phyloP scores from a whole-genome alignment of 495 filamentous ascomycete genomes.

The Neurospora sp. region DNA sequence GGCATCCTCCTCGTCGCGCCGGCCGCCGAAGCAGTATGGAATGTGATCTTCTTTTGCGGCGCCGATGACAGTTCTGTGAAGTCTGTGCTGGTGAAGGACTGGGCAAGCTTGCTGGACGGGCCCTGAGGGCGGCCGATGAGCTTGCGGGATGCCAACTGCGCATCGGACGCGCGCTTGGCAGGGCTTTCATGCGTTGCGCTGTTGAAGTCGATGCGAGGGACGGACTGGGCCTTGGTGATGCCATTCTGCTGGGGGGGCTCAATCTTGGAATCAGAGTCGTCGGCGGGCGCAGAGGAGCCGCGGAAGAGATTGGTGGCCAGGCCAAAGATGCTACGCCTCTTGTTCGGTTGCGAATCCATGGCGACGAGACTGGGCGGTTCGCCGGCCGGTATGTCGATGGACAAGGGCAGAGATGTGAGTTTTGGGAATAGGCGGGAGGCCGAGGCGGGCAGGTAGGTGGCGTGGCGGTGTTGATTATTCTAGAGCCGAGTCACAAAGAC shows the following conservation, averaged over 20 bases:
- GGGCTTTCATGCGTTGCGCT: slow-evolving; percentile 23
- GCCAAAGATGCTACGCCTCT: slow-evolving; percentile 23
- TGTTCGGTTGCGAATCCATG: slow-evolving; percentile 20
- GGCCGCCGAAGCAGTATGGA: neutral
- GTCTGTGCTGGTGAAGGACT: slow-evolving; percentile 20
- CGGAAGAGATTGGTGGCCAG: slow-evolving; percentile 15
- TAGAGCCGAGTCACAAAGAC: neutral
- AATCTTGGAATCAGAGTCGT: slow-evolving; percentile 4
- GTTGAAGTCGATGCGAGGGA: slow-evolving; percentile 11
- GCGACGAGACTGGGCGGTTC: slow-evolving; percentile 1
- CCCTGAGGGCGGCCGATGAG: slow-evolving; percentile 21
- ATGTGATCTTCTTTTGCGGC: neutral
- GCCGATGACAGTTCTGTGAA: slow-evolving; percentile 12
- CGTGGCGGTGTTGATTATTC: neutral
- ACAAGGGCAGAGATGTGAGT: neutral
- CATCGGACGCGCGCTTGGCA: slow-evolving; percentile 26
- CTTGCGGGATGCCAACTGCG: slow-evolving; percentile 23
- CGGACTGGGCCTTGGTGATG: neutral
- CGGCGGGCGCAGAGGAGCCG: slow-evolving; percentile 11
- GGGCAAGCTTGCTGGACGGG: slow-evolving; percentile 25
- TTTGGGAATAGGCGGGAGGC: neutral
- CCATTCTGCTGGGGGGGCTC: slow-evolving; percentile 1
- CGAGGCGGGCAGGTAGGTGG: neutral
- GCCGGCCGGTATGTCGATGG: neutral
- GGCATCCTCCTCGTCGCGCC: slow-evolving; percentile 17